A percentile compares a stretch with the other conserved stretches of the same genome.
Evolutionary conservation across 495 filamentous ascomycete genomes (phyloP).

Genomic region (Baudoinia panamericana): DNA sequence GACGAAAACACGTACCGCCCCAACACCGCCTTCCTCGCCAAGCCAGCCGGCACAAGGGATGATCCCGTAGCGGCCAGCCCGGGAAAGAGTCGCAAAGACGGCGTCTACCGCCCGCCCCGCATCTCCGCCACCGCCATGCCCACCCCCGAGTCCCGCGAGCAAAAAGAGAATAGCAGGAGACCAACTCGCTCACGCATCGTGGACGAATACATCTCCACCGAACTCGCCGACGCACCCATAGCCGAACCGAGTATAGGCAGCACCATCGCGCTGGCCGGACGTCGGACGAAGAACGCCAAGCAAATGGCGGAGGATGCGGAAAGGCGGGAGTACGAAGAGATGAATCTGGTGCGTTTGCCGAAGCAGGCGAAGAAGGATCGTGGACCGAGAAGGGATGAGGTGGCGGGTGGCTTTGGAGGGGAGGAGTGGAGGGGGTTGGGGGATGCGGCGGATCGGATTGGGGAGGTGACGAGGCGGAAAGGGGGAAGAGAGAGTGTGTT

Average conservation of each 20-base stretch:
- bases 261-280: constrained; percentile 23
- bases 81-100: constrained; percentile 53
- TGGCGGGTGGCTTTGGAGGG: constrained; percentile 42
- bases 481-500: constrained; percentile 14
- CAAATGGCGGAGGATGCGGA: constrained; percentile 14
- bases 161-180: constrained; percentile 21
- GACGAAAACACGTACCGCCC: constrained; percentile 13
- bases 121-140: constrained; percentile 59
- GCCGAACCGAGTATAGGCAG: constrained; percentile 57
- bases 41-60: constrained; percentile 25
- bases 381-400: constrained; percentile 36
- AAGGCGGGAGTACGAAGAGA: constrained; percentile 55
- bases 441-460: constrained; percentile 57
- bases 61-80: constrained; percentile 57
- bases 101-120: constrained; percentile 49
- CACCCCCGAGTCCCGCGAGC: constrained; percentile 49
- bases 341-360: constrained; percentile 67
- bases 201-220: constrained; percentile 66
- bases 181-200: constrained; percentile 65
- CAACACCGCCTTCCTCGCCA: constrained; percentile 27
- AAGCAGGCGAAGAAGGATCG: constrained; percentile 75
- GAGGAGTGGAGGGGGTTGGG: constrained; percentile 55
- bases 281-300: constrained; percentile 9
- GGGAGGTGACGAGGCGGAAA: constrained; percentile 25
- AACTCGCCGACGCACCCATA: constrained; percentile 60